Evolutionary conservation across 345 rosid species (phyloP).

Genomic region (Corchorus capsularis): DNA sequence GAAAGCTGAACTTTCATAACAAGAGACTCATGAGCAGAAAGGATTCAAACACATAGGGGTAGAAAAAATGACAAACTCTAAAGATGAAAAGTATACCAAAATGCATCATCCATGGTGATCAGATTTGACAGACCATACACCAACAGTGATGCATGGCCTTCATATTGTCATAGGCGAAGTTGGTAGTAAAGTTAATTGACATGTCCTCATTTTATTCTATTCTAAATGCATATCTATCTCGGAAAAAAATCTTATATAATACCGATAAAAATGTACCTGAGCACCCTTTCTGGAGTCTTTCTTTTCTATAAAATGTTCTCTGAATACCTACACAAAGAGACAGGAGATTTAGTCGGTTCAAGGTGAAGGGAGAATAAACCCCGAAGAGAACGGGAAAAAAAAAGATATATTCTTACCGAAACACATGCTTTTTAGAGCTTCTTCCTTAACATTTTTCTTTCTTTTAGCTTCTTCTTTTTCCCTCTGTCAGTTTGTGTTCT

Average conservation of each 20-base stretch:
- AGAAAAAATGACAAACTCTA: background rate
- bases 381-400: no score
- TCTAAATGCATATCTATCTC: background rate
- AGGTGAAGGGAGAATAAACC: no score
- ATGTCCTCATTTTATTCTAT: background rate
- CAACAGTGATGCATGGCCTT: background rate
- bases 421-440: no score
- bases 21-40: conserved; percentile 6
- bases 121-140: background rate
- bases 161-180: conserved; percentile 4
- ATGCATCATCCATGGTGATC: conserved; percentile 17
- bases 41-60: background rate
- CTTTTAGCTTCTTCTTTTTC: no score
- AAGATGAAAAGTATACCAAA: background rate
- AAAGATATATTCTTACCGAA: no score
- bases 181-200: background rate
- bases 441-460: no score
- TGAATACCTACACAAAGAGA: conserved; percentile 94
- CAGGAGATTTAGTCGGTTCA: no score
- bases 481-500: no score
- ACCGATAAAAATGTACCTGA: conserved; percentile 57
- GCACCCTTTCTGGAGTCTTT: conserved; percentile 98
- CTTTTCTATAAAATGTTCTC: conserved; percentile 86
- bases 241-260: background rate
- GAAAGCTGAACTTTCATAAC: conserved; percentile 9